Base-by-base conservation (phyloP, 176 grass and related monocot species). In the Phoenix dactylifera region DNA sequence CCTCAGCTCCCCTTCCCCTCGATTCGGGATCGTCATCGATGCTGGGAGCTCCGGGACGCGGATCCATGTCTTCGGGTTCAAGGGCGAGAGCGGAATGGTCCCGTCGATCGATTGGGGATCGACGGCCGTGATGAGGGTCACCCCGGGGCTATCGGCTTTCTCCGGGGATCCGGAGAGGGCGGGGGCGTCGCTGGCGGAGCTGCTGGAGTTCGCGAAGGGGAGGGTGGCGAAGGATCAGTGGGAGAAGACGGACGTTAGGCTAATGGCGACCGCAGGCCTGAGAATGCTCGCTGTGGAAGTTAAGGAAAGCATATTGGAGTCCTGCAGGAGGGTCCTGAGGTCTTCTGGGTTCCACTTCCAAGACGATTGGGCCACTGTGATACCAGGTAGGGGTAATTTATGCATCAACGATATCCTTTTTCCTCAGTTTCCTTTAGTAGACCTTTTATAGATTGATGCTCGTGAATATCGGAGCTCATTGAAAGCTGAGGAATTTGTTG, bases 261-360 rank as follows among this genome's bases (percentile, higher is more conserved):
- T 96, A 39, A 96, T 96, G 92, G 83, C 86, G 14, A 96, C 92
- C 23, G 86, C 86, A 4, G 86, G 92, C 24, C 72, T 96, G 64
- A 74, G 87, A 50, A 64, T 90, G 69, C 69, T 90, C 16, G 69
- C 77, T 52, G 66, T 50, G 53, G 54, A 28, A 24, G 32, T 82
- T 7, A 76, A 52, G 79, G 83, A 82, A 52, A 74, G 65, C 15
- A 88, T 97, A 70, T 24, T 97, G 50, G 74, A 72, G 52, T 87
- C 83, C 16, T 87, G 86, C 74, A 88, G 81, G 57, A 76, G 68
- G 53, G 78, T 77, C 18, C 75, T 97, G 35, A 25, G 81, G 65
- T 58, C 76, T 25, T 85, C 80, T 35, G 83, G 72, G 16, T 90
- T 97, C 73, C 70, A 53, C 2, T 97, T 97, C 55, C 64, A 82